phyloP scores from a whole-genome alignment of 192 early-diverging fungal genomes.

The Thamnidium elegans region DNA sequence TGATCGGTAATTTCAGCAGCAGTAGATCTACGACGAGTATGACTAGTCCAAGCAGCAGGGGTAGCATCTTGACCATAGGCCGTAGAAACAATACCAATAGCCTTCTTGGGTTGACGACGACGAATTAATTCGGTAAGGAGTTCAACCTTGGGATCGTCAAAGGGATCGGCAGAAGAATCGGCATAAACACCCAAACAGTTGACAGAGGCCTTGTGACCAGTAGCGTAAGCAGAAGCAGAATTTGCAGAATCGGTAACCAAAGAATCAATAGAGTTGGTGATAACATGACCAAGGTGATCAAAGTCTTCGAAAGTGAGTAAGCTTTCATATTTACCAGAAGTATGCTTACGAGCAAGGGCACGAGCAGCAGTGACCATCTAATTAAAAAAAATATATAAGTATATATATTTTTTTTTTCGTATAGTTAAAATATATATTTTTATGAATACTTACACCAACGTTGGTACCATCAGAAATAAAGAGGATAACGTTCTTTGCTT shows the following conservation, averaged over 20 bases:
- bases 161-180: constrained; percentile 52
- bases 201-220: constrained; percentile 59
- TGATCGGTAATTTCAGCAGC: constrained; percentile 56
- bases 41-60: constrained; percentile 58
- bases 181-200: constrained; percentile 59
- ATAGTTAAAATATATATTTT: background rate
- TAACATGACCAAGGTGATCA: constrained; percentile 49
- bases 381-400: constrained; percentile 13
- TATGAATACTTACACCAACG: constrained; percentile 28
- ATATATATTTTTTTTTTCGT: background rate
- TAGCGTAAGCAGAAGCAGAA: constrained; percentile 61
- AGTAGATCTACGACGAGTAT: constrained; percentile 56
- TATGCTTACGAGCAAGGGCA: constrained; percentile 52
- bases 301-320: constrained; percentile 45
- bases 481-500: constrained; percentile 61
- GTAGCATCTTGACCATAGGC: constrained; percentile 55
- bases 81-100: constrained; percentile 66
- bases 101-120: constrained; percentile 52
- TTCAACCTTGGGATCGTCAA: constrained; percentile 67
- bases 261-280: constrained; percentile 62
- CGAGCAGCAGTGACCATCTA: constrained; percentile 61
- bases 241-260: constrained; percentile 70
- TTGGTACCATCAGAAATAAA: constrained; percentile 69
- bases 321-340: constrained; percentile 55
- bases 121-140: constrained; percentile 58